Conservation (phyloP, 208 protist genomes). For the Trypanosoma rangeli region DNA sequence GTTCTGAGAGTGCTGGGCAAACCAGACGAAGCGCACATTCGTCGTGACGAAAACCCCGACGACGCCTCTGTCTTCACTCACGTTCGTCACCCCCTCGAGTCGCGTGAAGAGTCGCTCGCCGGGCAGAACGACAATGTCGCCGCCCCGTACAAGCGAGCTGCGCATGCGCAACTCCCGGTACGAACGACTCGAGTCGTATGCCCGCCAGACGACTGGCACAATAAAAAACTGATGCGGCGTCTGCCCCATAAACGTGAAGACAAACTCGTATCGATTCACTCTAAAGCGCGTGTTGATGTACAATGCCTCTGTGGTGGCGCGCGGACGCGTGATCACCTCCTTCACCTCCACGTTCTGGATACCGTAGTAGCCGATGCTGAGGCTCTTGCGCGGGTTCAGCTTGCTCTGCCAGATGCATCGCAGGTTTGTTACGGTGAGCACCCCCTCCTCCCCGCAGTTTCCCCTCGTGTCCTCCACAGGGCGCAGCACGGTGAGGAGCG, state of each 20-base stretch:
- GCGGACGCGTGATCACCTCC: constrained; percentile 72
- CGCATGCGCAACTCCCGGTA: constrained; percentile 96
- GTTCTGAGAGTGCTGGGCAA: constrained; percentile 71
- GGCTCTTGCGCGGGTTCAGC: constrained; percentile 56
- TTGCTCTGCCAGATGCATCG: constrained; percentile 91
- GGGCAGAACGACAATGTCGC: constrained; percentile 82
- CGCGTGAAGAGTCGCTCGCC: constrained; percentile 89
- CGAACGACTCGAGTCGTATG: constrained; percentile 93
- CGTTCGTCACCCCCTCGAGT: constrained; percentile 87
- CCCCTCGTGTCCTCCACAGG: constrained; percentile 96
- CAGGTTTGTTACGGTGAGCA: constrained; percentile 95
- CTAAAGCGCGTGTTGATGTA: constrained; percentile 87
- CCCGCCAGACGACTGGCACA: constrained; percentile 77
- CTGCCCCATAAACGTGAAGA: constrained; percentile 90
- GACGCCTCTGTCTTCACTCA: constrained; percentile 89
- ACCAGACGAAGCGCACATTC: constrained; percentile 96
- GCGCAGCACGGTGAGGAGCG: constrained; percentile 72
- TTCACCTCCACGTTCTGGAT: constrained; percentile 88
- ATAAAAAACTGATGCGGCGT: constrained; percentile 76
- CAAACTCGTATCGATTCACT: constrained; percentile 91
- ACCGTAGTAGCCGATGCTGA: constrained; percentile 93
- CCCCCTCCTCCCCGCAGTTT: constrained; percentile 91
- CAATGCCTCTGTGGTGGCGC: constrained; percentile 84
- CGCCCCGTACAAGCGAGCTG: constrained; percentile 86
- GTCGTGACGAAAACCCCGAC: constrained; percentile 94